These are phyloP conservation scores for Nicotiana undulata DNA, from an alignment of 257 asterid species.

Conservation along the genomic window DNA sequence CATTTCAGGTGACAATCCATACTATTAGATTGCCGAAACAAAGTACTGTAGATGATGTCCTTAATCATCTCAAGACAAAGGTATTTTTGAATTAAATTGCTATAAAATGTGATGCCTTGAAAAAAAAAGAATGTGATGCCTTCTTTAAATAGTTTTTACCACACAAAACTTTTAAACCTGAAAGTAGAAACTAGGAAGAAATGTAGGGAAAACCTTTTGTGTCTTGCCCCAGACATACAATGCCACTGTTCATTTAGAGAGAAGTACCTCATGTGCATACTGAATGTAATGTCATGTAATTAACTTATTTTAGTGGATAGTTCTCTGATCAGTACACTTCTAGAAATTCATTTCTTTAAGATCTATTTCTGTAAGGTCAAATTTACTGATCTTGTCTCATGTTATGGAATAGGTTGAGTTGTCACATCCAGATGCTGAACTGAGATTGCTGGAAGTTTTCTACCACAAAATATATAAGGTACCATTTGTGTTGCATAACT, in stretches of 20 bases:
- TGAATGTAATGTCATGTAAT: not conserved
- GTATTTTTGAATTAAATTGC: constrained; percentile 14
- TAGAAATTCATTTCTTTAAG: not conserved
- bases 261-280: not conserved
- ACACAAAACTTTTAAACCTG: not conserved
- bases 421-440: constrained; percentile 56
- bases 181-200: not conserved
- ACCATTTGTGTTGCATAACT: constrained; percentile 7
- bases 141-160: not conserved
- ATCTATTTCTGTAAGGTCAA: not conserved
- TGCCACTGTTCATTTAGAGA: not conserved
- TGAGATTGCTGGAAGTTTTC: constrained; percentile 56
- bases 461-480: constrained; percentile 63
- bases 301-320: not conserved
- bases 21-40: constrained; percentile 44
- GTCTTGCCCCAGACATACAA: not conserved
- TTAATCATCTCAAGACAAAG: constrained; percentile 41
- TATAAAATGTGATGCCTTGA: not conserved
- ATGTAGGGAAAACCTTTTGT: not conserved
- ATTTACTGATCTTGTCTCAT: not conserved
- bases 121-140: not conserved
- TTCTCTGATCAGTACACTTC: not conserved
- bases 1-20: constrained; percentile 24
- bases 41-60: constrained; percentile 49
- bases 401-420: constrained; percentile 36